phyloP scores from a whole-genome alignment of 106 monocot species.

The Dendrobium huoshanense region DNA sequence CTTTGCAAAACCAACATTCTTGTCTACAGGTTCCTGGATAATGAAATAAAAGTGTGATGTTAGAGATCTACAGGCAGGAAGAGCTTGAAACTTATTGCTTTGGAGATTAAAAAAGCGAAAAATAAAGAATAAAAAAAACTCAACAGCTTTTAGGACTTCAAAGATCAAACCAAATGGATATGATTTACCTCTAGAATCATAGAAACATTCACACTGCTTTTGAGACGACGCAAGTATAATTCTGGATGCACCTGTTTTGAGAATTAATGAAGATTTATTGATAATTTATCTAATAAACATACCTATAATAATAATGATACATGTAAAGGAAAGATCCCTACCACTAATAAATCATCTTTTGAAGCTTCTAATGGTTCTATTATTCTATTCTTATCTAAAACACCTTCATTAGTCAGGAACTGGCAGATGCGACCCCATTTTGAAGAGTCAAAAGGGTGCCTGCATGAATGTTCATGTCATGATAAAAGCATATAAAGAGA shows the following conservation, averaged over 20 bases:
- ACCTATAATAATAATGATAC: background rate
- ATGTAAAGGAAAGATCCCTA: slow-evolving; percentile 16
- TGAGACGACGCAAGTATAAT: slow-evolving; percentile 65
- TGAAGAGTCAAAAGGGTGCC: slow-evolving; percentile 95
- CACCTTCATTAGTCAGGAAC: slow-evolving; percentile 60
- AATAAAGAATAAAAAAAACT: background rate
- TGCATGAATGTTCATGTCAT: slow-evolving; percentile 11
- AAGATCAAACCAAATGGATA: background rate
- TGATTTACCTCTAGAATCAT: slow-evolving; percentile 80
- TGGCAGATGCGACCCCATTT: slow-evolving; percentile 74
- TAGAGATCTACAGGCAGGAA: background rate
- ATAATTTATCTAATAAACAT: background rate
- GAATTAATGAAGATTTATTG: background rate
- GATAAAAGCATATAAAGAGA: background rate
- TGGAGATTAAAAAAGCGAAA: background rate
- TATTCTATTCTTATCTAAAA: slow-evolving; percentile 49
- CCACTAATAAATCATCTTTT: slow-evolving; percentile 81
- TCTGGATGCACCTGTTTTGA: slow-evolving; percentile 75
- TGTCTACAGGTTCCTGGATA: background rate
- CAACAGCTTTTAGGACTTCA: background rate
- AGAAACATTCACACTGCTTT: slow-evolving; percentile 68
- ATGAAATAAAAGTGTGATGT: background rate
- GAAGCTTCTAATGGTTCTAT: slow-evolving; percentile 88
- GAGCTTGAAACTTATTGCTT: background rate
- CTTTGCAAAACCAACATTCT: background rate